These are phyloP conservation scores for Scheffersomyces lignosus DNA, from an alignment of 805 yeast genomes.

Conservation along the genomic window DNA sequence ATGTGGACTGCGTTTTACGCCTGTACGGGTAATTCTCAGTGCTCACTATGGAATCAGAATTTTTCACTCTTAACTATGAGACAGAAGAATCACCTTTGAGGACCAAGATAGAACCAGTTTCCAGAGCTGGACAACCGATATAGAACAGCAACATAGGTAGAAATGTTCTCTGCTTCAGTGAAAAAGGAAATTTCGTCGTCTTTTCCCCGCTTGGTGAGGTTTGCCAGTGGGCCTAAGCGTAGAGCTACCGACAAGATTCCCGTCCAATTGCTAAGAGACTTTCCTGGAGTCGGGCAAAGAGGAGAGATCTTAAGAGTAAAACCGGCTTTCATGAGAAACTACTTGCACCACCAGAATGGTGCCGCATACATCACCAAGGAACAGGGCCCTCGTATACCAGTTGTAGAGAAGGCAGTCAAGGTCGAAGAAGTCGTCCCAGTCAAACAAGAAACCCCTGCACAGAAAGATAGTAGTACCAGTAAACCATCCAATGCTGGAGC, in stretches of 20 bases:
- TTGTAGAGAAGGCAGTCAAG: slow-evolving; percentile 25
- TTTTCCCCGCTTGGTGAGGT: slow-evolving; percentile 12
- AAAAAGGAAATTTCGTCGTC: not conserved
- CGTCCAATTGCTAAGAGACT: slow-evolving; percentile 75
- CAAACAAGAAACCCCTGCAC: slow-evolving; percentile 2
- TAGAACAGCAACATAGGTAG: too few species aligned
- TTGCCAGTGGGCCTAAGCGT: slow-evolving; percentile 10
- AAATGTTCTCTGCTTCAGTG: not conserved
- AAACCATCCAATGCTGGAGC: slow-evolving; percentile 16
- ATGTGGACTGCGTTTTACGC: too few species aligned
- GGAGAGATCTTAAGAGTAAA: slow-evolving; percentile 77
- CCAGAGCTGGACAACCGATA: too few species aligned
- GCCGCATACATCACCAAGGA: slow-evolving; percentile 62
- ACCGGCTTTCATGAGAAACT: slow-evolving; percentile 82
- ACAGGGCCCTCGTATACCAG: slow-evolving; percentile 40
- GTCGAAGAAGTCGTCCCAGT: slow-evolving; percentile 3
- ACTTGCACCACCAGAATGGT: slow-evolving; percentile 65
- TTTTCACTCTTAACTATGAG: not conserved
- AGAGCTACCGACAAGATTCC: slow-evolving; percentile 45
- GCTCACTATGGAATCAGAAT: not conserved
- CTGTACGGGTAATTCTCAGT: not conserved
- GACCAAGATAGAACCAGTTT: too few species aligned
- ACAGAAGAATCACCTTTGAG: too few species aligned
- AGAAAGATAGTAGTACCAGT: slow-evolving; percentile 6
- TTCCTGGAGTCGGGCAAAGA: slow-evolving; percentile 58